A percentile compares a stretch with the other conserved stretches of the same genome.
phyloP scores from a whole-genome alignment of 2,329 filamentous ascomycete species.

The Colletotrichum chrysophilum region DNA sequence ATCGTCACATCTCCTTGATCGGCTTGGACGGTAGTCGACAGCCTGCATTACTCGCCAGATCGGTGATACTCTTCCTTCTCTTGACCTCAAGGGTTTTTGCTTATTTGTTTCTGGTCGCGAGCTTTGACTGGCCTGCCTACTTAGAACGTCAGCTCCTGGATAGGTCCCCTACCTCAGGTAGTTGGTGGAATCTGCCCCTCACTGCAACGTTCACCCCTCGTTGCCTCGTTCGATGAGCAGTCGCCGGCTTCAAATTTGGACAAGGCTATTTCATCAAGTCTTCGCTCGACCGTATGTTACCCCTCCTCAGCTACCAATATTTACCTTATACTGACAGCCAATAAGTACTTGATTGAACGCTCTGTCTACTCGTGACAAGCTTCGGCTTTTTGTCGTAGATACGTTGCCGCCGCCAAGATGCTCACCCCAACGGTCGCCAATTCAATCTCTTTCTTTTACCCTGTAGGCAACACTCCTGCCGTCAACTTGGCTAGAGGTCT shows the following conservation, averaged over 20 bases:
- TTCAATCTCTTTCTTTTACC: slow-evolving; percentile 42
- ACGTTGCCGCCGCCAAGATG: slow-evolving; percentile 33
- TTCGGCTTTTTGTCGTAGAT: neutral
- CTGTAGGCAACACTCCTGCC: slow-evolving; percentile 61
- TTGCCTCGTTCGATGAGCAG: neutral
- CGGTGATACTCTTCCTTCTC: accelerated
- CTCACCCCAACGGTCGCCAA: slow-evolving; percentile 39
- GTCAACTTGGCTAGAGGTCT: slow-evolving; percentile 51
- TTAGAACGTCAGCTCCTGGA: neutral
- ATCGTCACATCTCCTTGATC: neutral
- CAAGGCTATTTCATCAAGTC: neutral
- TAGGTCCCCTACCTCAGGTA: neutral
- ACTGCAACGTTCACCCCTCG: neutral
- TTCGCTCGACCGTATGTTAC: neutral
- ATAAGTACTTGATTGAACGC: neutral
- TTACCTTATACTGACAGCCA: neutral
- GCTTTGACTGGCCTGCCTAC: neutral
- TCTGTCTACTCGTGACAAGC: neutral
- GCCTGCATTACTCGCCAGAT: neutral
- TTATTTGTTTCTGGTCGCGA: neutral
- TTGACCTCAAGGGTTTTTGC: neutral
- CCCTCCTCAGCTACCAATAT: neutral
- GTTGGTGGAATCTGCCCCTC: neutral
- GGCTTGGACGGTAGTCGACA: neutral
- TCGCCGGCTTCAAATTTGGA: neutral